phyloP scores from a whole-genome alignment of 108 stramenopile genomes.

The Cyclotella kingstonii region DNA sequence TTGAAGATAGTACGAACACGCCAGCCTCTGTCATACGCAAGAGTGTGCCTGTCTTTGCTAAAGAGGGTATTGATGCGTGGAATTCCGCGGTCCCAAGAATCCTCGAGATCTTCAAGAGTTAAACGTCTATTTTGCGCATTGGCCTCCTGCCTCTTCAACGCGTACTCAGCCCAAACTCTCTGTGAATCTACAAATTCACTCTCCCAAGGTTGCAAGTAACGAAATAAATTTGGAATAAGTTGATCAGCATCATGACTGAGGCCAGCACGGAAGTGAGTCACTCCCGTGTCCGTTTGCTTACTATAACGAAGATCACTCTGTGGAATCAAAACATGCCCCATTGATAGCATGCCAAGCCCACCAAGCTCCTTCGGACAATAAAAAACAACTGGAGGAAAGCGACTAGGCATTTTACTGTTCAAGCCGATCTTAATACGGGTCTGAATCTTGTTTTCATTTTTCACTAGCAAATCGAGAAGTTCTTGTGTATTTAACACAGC shows the following conservation, averaged over 20 bases:
- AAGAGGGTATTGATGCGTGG: conserved; percentile 99
- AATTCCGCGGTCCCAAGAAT: conserved; percentile 99
- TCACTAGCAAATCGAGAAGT: conserved; percentile 94
- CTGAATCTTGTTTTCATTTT: conserved; percentile 99
- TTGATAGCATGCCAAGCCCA: conserved; percentile 98
- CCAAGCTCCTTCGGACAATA: conserved; percentile 98
- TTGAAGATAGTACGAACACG: conserved; percentile 96
- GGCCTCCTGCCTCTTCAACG: conserved; percentile 98
- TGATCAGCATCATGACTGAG: conserved; percentile 98
- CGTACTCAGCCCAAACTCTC: conserved; percentile 99
- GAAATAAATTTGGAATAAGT: conserved; percentile 98
- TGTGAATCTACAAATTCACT: conserved; percentile 99
- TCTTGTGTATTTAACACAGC: conserved; percentile 99
- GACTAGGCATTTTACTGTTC: conserved; percentile 99
- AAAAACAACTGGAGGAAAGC: conserved; percentile 90
- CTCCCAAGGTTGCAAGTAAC: conserved; percentile 99
- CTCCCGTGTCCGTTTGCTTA: conserved; percentile 97
- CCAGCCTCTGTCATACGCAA: conserved; percentile 99
- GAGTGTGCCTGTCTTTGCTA: conserved; percentile 93
- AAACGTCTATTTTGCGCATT: conserved; percentile 97
- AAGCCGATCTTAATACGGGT: conserved; percentile 99
- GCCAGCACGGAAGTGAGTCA: conserved; percentile 98
- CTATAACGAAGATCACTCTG: conserved; percentile 98
- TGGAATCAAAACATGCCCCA: conserved; percentile 99
- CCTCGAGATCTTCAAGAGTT: conserved; percentile 99